Evolutionary conservation across 208 protist species (phyloP), one percentile per base, ranked within the genome.

Genomic region (Acanthamoeba culbertsoni): DNA sequence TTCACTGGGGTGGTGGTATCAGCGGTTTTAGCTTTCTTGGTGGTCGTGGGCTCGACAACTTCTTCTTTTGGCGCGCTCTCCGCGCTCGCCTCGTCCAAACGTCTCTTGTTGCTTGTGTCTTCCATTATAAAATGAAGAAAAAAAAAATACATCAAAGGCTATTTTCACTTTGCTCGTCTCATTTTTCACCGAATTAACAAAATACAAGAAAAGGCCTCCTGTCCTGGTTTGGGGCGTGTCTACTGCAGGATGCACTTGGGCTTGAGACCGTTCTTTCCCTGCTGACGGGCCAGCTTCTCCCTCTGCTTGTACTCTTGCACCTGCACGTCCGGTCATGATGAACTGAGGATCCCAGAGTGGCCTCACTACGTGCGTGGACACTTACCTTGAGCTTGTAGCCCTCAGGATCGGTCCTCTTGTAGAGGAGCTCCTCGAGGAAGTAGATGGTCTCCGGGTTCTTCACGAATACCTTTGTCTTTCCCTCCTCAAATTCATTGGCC

Each of bases 401-500:
- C 45, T 93, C 93, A 35, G 95, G 95, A 53, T 96, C 95, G 1
- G 95, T 26, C 42, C 93, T 82, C 77, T 96, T 86, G 93, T 98
- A 97, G 53, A 98, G 97, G 26, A 95, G 75, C 71, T 98, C 97
- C 94, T 99, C 98, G 33, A 99, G 91, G 3, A 95, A 53, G 73
- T 97, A 97, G 3, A 99, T 93, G 77, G 98, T 98, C 59, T 97
- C 94, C 20, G 98, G 98, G 68, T 97, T 96, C 31, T 97, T 96
- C 42, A 99, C 97, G 86, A 99, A 99, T 12, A 99, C 77, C 88
- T 99, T 99, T 35, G 97, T 98, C 63, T 96, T 95, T 40, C 98
- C 98, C 26, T 98, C 95, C 77, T 94, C 93, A 46, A 95, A 97
- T 53, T 96, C 94, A 1, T 93, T 95, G 94, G 94, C 96, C 89